Base-by-base conservation (phyloP, 768 basidiomycete species). In the Auriscalpium orientale region DNA sequence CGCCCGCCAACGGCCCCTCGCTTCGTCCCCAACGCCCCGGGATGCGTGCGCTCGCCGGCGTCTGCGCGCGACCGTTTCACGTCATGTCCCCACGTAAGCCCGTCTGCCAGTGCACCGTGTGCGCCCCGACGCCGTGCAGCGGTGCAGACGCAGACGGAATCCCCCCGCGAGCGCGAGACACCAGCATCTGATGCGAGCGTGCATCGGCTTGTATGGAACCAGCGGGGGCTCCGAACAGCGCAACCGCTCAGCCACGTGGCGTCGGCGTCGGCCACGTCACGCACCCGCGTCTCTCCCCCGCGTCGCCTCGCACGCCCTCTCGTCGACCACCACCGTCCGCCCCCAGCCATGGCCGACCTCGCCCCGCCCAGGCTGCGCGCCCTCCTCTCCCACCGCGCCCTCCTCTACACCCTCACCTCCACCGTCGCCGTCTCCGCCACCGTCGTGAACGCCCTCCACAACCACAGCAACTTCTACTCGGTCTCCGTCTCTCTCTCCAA, bases 401-500 rank as follows among this genome's bases (percentile, higher is more conserved):
- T 86, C 28, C 67, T 90, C 46, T 97, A 98, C 66, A 74, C 77
- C 35, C 55, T 83, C 12, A 64, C 85, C 55, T 94, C 92, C 33
- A 72, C 83, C 49, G 60, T 82, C 28, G 82, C 90, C 0, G 83
- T 94, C 43, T 79, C 79, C 0, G 83, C 80, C 18, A 87, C 89
- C 28, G 77, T 98, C 58, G 71, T 79, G 49, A 91, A 88, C 70
- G 93, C 93, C 11, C 79, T 93, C 66, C 80, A 84, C 64, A 85
- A 79, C 53, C 80, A 95, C 64, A 85, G 84, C 65, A 97, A 94
- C 74, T 98, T 98, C 73, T 99, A 95, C 68, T 87, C 94, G 15
- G 87, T 95, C 3, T 83, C 91, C 34, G 91, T 99, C 3, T 89
- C 86, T 66, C 80, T 99, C n/a, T 89, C 91, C 5, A 89, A 88